Percentiles rank a stretch among this genome's conserved stretches.
Evolutionary conservation across 208 protist genomes (phyloP).

Genomic region (Trichomonas vaginalis): DNA sequence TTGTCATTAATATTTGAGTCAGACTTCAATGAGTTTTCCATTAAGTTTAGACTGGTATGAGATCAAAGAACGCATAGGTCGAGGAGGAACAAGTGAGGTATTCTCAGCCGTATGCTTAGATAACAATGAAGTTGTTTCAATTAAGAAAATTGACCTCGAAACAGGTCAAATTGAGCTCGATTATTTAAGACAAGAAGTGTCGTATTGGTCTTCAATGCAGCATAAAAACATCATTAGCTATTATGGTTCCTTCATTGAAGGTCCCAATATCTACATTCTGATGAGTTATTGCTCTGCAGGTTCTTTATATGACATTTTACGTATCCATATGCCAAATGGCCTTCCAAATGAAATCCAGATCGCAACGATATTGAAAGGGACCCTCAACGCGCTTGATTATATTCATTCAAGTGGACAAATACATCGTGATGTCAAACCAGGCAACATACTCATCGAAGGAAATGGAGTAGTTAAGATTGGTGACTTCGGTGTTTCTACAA

Average conservation of each 20-base stretch:
- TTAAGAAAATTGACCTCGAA: background rate
- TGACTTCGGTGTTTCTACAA: slow-evolving; percentile 37
- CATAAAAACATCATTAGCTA: background rate
- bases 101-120: background rate
- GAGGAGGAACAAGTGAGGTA: background rate
- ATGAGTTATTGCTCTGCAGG: background rate
- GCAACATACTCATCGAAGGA: slow-evolving; percentile 31
- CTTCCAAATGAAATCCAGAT: background rate
- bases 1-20: too few relatives aligned
- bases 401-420: slow-evolving; percentile 30
- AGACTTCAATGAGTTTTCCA: background rate
- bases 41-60: background rate
- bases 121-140: background rate
- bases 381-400: slow-evolving; percentile 27
- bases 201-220: background rate
- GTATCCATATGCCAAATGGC: background rate
- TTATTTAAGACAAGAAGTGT: background rate
- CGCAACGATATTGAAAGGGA: slow-evolving; percentile 28
- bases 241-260: background rate
- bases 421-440: slow-evolving; percentile 34
- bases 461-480: slow-evolving; percentile 34
- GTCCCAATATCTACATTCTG: background rate
- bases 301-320: background rate
- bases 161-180: background rate
- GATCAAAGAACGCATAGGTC: background rate